Conservation (phyloP, 75 land plant species). For the Chamaecyparis obtusa region DNA sequence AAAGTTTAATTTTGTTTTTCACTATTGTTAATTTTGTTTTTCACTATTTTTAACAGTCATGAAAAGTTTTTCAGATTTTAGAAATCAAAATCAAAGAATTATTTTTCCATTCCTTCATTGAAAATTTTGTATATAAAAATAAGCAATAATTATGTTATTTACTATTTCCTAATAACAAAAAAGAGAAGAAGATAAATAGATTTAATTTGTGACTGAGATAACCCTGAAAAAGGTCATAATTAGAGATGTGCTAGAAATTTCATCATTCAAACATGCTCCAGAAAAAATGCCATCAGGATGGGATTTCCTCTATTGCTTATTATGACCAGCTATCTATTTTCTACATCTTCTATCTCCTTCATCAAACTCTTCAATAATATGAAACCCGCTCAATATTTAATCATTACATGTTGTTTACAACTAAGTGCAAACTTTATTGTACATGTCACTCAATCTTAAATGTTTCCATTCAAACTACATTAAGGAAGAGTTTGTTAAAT, state of each 20-base stretch:
- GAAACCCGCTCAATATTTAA: slow-evolving; percentile 53
- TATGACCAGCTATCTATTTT: slow-evolving; percentile 76
- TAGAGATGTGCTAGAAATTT: slow-evolving; percentile 30
- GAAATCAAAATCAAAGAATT: not conserved
- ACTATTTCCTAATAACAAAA: not conserved
- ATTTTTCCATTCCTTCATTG: not conserved
- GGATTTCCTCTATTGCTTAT: slow-evolving; percentile 72
- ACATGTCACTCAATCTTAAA: not conserved
- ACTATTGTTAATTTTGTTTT: no score
- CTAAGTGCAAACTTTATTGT: not conserved
- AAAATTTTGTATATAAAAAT: not conserved
- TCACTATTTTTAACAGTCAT: not conserved
- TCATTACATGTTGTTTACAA: not conserved
- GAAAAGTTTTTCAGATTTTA: not conserved
- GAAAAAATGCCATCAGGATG: slow-evolving; percentile 58
- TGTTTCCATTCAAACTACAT: not conserved
- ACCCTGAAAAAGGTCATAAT: slow-evolving; percentile 47
- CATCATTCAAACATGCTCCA: slow-evolving; percentile 34
- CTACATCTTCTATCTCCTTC: slow-evolving; percentile 87
- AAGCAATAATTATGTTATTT: not conserved
- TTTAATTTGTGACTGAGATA: slow-evolving; percentile 52
- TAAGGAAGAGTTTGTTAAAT: not conserved
- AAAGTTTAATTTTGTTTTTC: no score
- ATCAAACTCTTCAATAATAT: slow-evolving; percentile 76
- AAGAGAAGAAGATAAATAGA: not conserved